A percentile compares a stretch with the other conserved stretches of the same genome.
Conservation (phyloP, 352 stramenopile species). For the Elongisporangium anandrum region DNA sequence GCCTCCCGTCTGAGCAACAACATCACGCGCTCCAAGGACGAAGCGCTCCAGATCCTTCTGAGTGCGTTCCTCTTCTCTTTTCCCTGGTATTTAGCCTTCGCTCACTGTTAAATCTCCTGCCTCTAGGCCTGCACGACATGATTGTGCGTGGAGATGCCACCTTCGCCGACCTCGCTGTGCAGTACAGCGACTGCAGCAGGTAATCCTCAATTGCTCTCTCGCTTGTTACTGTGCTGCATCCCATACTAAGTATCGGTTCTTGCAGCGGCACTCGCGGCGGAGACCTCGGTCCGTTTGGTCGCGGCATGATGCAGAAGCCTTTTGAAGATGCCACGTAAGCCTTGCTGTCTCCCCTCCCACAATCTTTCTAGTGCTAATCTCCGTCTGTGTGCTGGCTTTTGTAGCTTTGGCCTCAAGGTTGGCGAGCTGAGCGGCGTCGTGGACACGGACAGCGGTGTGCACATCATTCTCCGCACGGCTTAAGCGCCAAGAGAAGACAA, state of each 20-base stretch:
- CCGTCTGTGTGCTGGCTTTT: conserved; percentile 1
- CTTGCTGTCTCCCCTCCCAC: too few relatives aligned
- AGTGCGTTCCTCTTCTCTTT: conserved; percentile 21
- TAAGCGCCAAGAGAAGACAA: conserved; percentile 27
- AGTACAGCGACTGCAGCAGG: conserved; percentile 85
- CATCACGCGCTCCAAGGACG: conserved; percentile 89
- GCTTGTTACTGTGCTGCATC: background rate
- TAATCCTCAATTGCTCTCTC: conserved; percentile 1
- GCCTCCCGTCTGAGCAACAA: conserved; percentile 86
- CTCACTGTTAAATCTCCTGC: background rate
- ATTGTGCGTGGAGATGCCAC: conserved; percentile 77
- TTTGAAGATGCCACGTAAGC: conserved; percentile 86
- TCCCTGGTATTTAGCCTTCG: background rate
- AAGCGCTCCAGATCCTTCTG: conserved; percentile 85
- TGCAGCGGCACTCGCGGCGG: conserved; percentile 73
- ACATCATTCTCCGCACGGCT: conserved; percentile 95
- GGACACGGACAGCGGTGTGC: conserved; percentile 94
- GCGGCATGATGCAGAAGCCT: conserved; percentile 90
- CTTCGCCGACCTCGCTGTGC: conserved; percentile 72
- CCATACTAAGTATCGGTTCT: background rate
- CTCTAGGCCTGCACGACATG: conserved; percentile 60
- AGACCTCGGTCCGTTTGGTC: conserved; percentile 87
- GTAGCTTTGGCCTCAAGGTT: conserved; percentile 86
- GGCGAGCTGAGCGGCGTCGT: conserved; percentile 94
- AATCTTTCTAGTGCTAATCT: background rate